Conservation (phyloP, 495 filamentous ascomycete genomes). For the Penicillium dipodomyicola region DNA sequence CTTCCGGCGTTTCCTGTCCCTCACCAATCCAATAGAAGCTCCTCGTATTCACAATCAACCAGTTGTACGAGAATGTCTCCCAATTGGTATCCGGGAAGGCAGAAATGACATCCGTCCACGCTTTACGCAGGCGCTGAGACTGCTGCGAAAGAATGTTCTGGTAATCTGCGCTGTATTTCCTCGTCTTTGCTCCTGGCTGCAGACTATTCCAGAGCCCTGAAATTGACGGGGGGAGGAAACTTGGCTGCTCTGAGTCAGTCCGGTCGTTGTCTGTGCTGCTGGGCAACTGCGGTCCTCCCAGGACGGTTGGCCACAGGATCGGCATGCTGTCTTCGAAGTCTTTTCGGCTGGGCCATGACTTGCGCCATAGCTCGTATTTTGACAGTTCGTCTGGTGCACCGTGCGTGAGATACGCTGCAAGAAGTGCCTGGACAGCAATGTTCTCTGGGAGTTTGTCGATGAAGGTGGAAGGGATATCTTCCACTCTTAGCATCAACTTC, state of each 20-base stretch:
- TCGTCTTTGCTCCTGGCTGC: conserved; percentile 17
- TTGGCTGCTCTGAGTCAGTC: neutral
- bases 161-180: conserved; percentile 37
- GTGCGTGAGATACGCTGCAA: conserved; percentile 68
- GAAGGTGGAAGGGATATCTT: conserved; percentile 53
- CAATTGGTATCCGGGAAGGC: conserved; percentile 54
- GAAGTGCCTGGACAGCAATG: conserved; percentile 63
- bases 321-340: conserved; percentile 66
- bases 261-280: conserved; percentile 1
- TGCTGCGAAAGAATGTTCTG: conserved; percentile 61
- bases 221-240: conserved; percentile 40
- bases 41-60: conserved; percentile 81
- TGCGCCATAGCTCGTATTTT: conserved; percentile 57
- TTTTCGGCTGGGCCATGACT: conserved; percentile 60
- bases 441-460: conserved; percentile 44
- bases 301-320: conserved; percentile 57
- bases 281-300: conserved; percentile 30
- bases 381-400: conserved; percentile 32
- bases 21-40: conserved; percentile 71
- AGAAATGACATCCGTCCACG: conserved; percentile 54
- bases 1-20: conserved; percentile 47
- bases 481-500: conserved; percentile 57
- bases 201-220: conserved; percentile 38
- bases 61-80: conserved; percentile 63
- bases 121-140: conserved; percentile 56